Conservation (phyloP, 1,284 basidiomycete species). For the Irpex sp. region DNA sequence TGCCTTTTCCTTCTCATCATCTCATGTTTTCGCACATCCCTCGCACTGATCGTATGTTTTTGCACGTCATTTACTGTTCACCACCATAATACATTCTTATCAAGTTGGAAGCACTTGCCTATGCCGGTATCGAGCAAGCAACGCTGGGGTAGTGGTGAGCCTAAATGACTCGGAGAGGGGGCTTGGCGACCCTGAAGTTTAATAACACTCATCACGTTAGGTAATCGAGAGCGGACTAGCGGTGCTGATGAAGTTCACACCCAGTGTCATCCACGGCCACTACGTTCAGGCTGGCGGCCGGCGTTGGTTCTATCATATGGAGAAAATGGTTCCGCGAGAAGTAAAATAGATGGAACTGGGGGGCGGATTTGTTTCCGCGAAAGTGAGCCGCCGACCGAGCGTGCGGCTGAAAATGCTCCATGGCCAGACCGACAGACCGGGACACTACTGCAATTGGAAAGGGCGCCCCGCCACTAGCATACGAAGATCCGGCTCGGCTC, state of each 20-base stretch:
- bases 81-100: constrained; percentile 25
- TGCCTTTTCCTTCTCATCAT: constrained; percentile 9
- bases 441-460: background rate
- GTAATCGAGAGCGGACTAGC: background rate
- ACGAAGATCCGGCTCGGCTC: constrained; percentile 7
- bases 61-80: constrained; percentile 34
- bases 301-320: background rate
- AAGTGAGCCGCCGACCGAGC: background rate
- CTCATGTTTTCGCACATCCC: constrained; percentile 22
- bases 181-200: background rate
- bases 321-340: constrained; percentile 8
- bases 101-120: constrained; percentile 19
- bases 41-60: constrained; percentile 30
- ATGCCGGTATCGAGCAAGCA: constrained; percentile 4
- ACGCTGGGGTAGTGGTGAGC: background rate
- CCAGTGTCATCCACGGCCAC: background rate
- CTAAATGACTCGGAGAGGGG: background rate
- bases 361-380: background rate
- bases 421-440: background rate
- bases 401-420: background rate
- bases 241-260: background rate
- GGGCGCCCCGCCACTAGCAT: background rate
- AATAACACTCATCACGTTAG: background rate
- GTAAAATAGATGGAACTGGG: background rate
- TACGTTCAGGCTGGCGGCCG: background rate